A percentile compares a stretch with the other conserved stretches of the same genome.
phyloP scores from a whole-genome alignment of 805 yeast species.

The Saturnispora hagleri region DNA sequence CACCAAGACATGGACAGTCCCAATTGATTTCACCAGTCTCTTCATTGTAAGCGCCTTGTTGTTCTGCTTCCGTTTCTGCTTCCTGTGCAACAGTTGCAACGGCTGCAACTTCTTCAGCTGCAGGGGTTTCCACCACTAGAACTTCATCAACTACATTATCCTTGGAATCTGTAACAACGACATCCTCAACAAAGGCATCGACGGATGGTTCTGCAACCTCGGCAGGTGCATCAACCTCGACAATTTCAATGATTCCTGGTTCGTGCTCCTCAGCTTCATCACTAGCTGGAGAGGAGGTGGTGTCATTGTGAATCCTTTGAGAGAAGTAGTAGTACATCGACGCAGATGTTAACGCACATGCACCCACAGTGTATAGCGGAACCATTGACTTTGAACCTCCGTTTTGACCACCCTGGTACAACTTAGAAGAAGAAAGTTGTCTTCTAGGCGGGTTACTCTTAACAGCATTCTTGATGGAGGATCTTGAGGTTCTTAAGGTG shows the following conservation, averaged over 20 bases:
- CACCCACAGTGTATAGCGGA: slow-evolving; percentile 10
- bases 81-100: slow-evolving; percentile 12
- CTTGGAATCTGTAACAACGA: neutral
- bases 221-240: slow-evolving; percentile 12
- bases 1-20: slow-evolving; percentile 99
- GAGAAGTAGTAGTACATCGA: slow-evolving; percentile 12
- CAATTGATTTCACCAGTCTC: slow-evolving; percentile 98
- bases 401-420: neutral
- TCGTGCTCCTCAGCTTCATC: neutral
- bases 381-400: neutral
- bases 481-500: neutral
- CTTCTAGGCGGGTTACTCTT: neutral
- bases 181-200: slow-evolving; percentile 1
- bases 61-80: slow-evolving; percentile 30
- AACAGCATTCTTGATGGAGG: neutral
- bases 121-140: neutral
- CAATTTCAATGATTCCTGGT: neutral
- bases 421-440: neutral
- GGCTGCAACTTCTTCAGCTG: slow-evolving; percentile 4
- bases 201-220: neutral
- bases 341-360: slow-evolving; percentile 14
- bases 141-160: neutral
- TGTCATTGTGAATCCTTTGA: slow-evolving; percentile 11
- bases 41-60: slow-evolving; percentile 77
- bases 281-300: slow-evolving; percentile 1